Base-by-base conservation (phyloP, 2,329 filamentous ascomycete species). In the Cladorrhinum sp. region DNA sequence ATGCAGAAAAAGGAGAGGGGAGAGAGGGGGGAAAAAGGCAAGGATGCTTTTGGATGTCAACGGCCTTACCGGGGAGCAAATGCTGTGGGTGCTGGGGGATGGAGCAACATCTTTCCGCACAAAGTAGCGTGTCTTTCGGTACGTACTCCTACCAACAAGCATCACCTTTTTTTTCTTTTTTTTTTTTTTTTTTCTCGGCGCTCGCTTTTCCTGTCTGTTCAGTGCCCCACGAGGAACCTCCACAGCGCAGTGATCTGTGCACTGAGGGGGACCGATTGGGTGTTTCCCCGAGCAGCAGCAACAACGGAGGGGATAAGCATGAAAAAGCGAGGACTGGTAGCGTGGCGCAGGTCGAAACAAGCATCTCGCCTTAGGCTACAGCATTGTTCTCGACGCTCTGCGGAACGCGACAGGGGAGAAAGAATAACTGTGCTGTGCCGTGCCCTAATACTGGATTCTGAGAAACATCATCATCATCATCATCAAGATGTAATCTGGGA, bases 331-430 rank as follows among this genome's bases (percentile, higher is more conserved):
- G 56, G 60, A 54, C 57, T 46, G 59, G 59, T 46, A 56, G 58
- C 59, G 66, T 62, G 63, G 64, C 64, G 60, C 63, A 65, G 65
- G 58, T 57, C 62, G 59, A 66, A 65, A 64, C 63, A 62, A 55
- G 52, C 60, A 61, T 64, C 20, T 46, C 62, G 52, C 60, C 58
- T 58, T 65, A 69, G 67, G 67, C 67, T 67, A 55, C 67, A 69
- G 62, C 66, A 64, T 68, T 69, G 64, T 58, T 65, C 59, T 53
- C 18, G 28, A 58, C 63, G 54, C 55, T 57, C 42, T 61, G 59
- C 33, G 33, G 26, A 33, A 46, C 42, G 42, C 42, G 42, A 46
- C 16, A 10, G 42, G 18, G 18, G 42, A n/a, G 28, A 16, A 55
- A 63, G 63, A 58, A 54, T 30, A 64, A 60, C 66, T 69, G 67